Evolutionary conservation across 768 basidiomycete genomes (phyloP), one percentile per base, ranked within the genome.

Genomic region (Boletus rubescentipes): DNA sequence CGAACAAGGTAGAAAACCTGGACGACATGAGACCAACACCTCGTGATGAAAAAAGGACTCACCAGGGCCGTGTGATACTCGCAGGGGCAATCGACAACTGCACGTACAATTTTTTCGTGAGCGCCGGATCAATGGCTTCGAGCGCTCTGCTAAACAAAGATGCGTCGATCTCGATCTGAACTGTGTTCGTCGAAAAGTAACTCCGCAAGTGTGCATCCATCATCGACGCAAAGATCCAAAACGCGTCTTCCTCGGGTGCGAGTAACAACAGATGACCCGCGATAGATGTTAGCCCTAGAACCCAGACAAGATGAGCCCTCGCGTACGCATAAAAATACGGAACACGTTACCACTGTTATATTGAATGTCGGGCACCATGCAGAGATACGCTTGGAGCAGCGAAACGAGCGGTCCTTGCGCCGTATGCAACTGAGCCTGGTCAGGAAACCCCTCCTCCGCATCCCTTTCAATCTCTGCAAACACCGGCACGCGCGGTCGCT

Each of bases 221-320:
- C 58, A 93, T 72, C 3, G 89, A 90, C 1, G 89, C 79, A 65
- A 93, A 92, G 18, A 89, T 92, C 91, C 91, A 93, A 67, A 93
- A 93, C 0, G 89, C 91, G 59, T 93, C 91, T 66, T 93, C 91
- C 58, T 93, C 91, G 0, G 91, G 91, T 0, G 89, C 82, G 43
- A 88, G 83, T 9, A 87, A 70, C 0, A 93, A 71, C 42, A 93
- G 71, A 57, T 90, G 85, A 2, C 88, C 88, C 20, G 85, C 81
- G 48, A 92, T 84, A 11, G 81, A 74, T 8, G 86, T 82, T 36
- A 93, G 71, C 5, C 86, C 91, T 91, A 51, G 2, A 42, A 44
- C 26, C 16, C 46, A 31, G 30, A 5, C 5, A 11, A 16, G 30
- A 5, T 49, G 6, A 56, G 57, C 45, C 41, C 20, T 7, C 12